Percentiles rank a stretch among this genome's conserved stretches.
phyloP scores from a whole-genome alignment of 139 green algal species.

The Chlamydomonas sphaeroides region DNA sequence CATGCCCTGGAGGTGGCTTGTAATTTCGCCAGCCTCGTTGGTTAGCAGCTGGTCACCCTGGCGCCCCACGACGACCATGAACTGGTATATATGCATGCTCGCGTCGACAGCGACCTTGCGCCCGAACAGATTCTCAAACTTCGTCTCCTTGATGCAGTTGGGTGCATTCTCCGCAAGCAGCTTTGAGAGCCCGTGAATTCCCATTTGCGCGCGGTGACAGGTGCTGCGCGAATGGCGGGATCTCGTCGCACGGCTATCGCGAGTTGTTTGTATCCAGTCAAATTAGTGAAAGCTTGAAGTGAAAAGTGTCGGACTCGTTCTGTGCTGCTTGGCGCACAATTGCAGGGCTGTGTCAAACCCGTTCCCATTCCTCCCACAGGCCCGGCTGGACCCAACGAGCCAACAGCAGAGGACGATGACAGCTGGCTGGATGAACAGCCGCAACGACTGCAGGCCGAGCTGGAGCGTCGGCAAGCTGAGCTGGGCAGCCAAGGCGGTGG shows the following conservation, averaged over 20 bases:
- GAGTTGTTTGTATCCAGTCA: no score
- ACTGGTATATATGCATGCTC: conserved; percentile 99
- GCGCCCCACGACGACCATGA: conserved; percentile 84
- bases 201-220: no score
- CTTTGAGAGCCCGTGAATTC: conserved; percentile 93
- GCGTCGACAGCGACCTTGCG: conserved; percentile 97
- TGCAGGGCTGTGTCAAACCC: no score
- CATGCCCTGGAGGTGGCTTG: conserved; percentile 92
- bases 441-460: conserved; percentile 34
- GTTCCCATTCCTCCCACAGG: no score
- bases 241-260: no score
- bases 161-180: conserved; percentile 92
- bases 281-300: no score
- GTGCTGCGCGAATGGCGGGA: no score
- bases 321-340: no score
- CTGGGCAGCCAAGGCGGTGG: no score
- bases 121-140: conserved; percentile 98
- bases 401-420: conserved; percentile 45
- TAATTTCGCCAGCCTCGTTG: conserved; percentile 94
- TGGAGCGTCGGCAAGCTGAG: conserved; percentile 28
- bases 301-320: no score
- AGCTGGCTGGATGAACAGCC: conserved; percentile 37
- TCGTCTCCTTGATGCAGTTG: conserved; percentile 81
- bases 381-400: no score
- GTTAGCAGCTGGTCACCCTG: conserved; percentile 81